These are phyloP conservation scores for Chlamydomonas sp. DNA, from an alignment of 139 green algal genomes.

Conservation along the genomic window DNA sequence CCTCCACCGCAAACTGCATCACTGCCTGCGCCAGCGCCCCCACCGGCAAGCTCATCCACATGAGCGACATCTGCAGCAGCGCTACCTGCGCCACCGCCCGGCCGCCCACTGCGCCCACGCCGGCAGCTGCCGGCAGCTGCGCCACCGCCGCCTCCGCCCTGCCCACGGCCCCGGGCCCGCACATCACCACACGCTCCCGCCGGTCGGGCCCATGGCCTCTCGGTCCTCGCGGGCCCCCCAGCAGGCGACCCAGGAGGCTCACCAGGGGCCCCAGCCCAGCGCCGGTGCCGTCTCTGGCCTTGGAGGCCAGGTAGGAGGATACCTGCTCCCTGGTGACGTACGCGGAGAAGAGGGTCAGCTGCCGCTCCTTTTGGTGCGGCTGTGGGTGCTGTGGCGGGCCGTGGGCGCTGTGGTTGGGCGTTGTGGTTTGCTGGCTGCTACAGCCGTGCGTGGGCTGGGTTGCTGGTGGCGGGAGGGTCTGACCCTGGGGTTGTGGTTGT, in stretches of 20 bases:
- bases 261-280: background rate
- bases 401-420: too few relatives aligned
- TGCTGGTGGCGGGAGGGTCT: too few relatives aligned
- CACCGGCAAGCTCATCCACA: slow-evolving; percentile 37
- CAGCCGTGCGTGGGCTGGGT: too few relatives aligned
- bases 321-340: slow-evolving; percentile 1
- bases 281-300: too few relatives aligned
- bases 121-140: background rate
- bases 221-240: background rate
- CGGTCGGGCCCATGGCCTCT: background rate
- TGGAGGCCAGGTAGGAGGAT: background rate
- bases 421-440: too few relatives aligned
- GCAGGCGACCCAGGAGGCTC: slow-evolving; percentile 24
- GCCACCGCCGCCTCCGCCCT: slow-evolving; percentile 56
- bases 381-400: too few relatives aligned
- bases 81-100: too few relatives aligned
- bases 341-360: background rate
- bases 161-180: slow-evolving; percentile 45
- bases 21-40: slow-evolving; percentile 16
- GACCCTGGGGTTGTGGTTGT: too few relatives aligned
- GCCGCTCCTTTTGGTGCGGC: background rate
- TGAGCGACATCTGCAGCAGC: slow-evolving; percentile 28
- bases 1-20: slow-evolving; percentile 2
- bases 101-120: background rate
- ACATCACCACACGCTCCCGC: slow-evolving; percentile 50